Percentiles rank a stretch among this genome's conserved stretches.
Conservation (phyloP, 306 rosid species). For the Alnus rubra region DNA sequence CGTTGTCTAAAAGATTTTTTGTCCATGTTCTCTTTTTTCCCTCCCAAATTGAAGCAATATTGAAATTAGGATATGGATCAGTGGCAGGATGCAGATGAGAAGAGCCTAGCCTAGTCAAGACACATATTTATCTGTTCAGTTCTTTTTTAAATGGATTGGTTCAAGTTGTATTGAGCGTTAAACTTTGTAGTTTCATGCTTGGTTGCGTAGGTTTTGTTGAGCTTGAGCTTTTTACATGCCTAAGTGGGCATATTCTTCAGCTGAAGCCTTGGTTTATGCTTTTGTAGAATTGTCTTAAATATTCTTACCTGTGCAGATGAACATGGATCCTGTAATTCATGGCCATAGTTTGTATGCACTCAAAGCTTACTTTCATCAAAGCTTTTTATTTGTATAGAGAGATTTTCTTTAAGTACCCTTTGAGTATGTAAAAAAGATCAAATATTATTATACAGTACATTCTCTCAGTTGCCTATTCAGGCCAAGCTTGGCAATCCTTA, state of each 20-base stretch:
- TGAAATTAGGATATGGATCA: slow-evolving; percentile 2
- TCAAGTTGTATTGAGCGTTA: too few species aligned
- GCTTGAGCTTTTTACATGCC: not conserved
- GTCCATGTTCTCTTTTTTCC: too few species aligned
- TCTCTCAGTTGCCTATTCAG: not conserved
- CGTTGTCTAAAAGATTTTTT: too few species aligned
- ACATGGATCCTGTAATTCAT: not conserved
- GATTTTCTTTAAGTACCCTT: not conserved
- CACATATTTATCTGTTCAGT: not conserved
- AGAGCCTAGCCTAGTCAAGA: not conserved
- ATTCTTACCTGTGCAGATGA: not conserved
- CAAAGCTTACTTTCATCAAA: not conserved
- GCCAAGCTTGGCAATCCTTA: slow-evolving; percentile 14
- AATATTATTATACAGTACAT: not conserved
- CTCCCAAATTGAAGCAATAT: too few species aligned
- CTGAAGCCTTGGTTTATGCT: not conserved
- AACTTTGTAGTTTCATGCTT: not conserved
- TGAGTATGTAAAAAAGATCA: not conserved
- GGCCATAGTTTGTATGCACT: not conserved
- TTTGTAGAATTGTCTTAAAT: not conserved
- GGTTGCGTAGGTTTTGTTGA: not conserved
- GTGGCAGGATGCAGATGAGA: not conserved
- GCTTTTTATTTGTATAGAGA: not conserved
- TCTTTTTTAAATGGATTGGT: not conserved
- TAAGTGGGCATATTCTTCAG: not conserved